phyloP scores from a whole-genome alignment of 1,284 basidiomycete species.

The Chondrostereum purpureum region DNA sequence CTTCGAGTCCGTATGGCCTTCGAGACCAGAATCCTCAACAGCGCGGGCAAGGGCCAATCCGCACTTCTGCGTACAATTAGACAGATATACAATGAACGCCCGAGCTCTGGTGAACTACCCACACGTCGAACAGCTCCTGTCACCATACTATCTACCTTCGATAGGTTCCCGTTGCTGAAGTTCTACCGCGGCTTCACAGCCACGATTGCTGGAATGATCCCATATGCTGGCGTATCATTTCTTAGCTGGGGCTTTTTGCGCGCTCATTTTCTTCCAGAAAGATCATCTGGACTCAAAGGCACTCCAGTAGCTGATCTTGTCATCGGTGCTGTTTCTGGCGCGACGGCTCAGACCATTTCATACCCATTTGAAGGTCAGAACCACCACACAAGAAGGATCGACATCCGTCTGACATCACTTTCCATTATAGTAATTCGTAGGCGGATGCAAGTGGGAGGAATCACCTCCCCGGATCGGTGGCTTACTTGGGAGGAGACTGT shows the following conservation, averaged over 20 bases:
- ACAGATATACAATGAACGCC: constrained; percentile 67
- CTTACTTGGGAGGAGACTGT: constrained; percentile 78
- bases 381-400: neutral
- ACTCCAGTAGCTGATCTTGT: constrained; percentile 53
- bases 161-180: constrained; percentile 69
- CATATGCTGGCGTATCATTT: constrained; percentile 96
- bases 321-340: constrained; percentile 90
- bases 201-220: constrained; percentile 88
- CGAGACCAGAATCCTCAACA: constrained; percentile 51
- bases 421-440: constrained; percentile 72
- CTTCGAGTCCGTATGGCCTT: constrained; percentile 95
- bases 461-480: constrained; percentile 73
- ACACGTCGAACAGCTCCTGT: constrained; percentile 10
- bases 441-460: constrained; percentile 93
- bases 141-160: constrained; percentile 31
- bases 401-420: neutral
- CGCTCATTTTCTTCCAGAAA: constrained; percentile 49
- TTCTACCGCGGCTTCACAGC: constrained; percentile 96
- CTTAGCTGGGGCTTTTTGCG: constrained; percentile 86
- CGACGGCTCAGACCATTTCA: constrained; percentile 83
- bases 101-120: constrained; percentile 22
- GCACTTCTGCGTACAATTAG: constrained; percentile 58
- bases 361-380: constrained; percentile 82
- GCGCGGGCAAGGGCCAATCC: constrained; percentile 31
- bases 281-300: constrained; percentile 35